Evolutionary conservation across 768 basidiomycete species (phyloP).

Genomic region (Leccinellum rugosiceps): DNA sequence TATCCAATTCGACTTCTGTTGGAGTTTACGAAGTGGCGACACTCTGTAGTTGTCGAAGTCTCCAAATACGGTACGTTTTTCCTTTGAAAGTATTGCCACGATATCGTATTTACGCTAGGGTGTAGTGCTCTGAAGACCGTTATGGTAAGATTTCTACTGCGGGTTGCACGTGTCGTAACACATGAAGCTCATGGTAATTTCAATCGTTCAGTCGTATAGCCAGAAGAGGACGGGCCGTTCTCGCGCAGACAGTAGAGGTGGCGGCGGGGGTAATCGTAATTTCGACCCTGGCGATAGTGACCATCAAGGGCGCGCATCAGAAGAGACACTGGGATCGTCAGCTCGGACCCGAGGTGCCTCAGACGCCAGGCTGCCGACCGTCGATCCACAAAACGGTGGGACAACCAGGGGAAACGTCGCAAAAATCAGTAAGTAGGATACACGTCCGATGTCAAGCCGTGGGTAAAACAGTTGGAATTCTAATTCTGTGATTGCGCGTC

Average conservation of each 20-base stretch:
- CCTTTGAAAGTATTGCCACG: slow-evolving; percentile 12
- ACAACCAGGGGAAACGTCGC: slow-evolving; percentile 19
- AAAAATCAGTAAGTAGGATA: slow-evolving; percentile 29
- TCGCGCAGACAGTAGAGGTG: slow-evolving; percentile 47
- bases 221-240: slow-evolving; percentile 63
- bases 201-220: slow-evolving; percentile 60
- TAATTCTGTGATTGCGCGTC: slow-evolving; percentile 19
- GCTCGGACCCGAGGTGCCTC: slow-evolving; percentile 64
- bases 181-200: slow-evolving; percentile 13
- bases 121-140: slow-evolving; percentile 75
- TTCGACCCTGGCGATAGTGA: slow-evolving; percentile 37
- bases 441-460: slow-evolving; percentile 11
- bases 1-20: slow-evolving; percentile 82
- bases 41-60: slow-evolving; percentile 79
- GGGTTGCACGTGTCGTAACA: not conserved
- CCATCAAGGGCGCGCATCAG: slow-evolving; percentile 32
- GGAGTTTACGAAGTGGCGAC: slow-evolving; percentile 96
- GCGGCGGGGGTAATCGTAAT: slow-evolving; percentile 38
- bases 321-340: slow-evolving; percentile 32
- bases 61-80: slow-evolving; percentile 77
- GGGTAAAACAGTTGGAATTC: slow-evolving; percentile 23
- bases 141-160: slow-evolving; percentile 51
- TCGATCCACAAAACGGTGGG: slow-evolving; percentile 27
- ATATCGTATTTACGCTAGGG: slow-evolving; percentile 7
- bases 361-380: slow-evolving; percentile 46